Conservation (phyloP, 306 rosid genomes). For the Lathyrus aphaca region DNA sequence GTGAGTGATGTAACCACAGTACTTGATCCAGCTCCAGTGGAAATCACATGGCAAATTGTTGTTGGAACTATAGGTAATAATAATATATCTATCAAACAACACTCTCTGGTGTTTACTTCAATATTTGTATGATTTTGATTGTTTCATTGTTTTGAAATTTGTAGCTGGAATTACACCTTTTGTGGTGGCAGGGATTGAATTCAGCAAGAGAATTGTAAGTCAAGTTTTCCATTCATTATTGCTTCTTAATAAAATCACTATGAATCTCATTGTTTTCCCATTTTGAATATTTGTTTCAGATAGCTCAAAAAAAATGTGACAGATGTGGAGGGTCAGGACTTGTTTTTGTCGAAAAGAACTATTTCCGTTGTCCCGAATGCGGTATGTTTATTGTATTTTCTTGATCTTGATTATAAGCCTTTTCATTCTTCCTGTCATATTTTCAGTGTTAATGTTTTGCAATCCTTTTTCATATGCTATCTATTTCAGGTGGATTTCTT, state of each 20-base stretch:
- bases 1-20: slow-evolving; percentile 42
- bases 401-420: not conserved
- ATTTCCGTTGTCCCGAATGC: slow-evolving; percentile 76
- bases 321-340: slow-evolving; percentile 88
- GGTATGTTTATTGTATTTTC: slow-evolving; percentile 49
- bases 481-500: slow-evolving; percentile 78
- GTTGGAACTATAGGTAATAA: slow-evolving; percentile 48
- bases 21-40: slow-evolving; percentile 45
- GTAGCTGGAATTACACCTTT: slow-evolving; percentile 87
- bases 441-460: not conserved
- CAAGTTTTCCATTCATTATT: not conserved
- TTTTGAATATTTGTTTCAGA: slow-evolving; percentile 47
- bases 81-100: not conserved
- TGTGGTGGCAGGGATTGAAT: slow-evolving; percentile 91
- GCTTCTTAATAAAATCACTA: not conserved
- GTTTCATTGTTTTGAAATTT: slow-evolving; percentile 23
- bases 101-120: not conserved
- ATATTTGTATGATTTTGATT: slow-evolving; percentile 1
- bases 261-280: slow-evolving; percentile 1
- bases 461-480: slow-evolving; percentile 1
- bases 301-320: slow-evolving; percentile 71
- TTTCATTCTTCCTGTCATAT: not conserved
- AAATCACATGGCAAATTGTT: slow-evolving; percentile 53
- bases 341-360: slow-evolving; percentile 60
- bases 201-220: slow-evolving; percentile 91